Conservation (phyloP, 495 filamentous ascomycete genomes). For the Penicillium waksmanii region DNA sequence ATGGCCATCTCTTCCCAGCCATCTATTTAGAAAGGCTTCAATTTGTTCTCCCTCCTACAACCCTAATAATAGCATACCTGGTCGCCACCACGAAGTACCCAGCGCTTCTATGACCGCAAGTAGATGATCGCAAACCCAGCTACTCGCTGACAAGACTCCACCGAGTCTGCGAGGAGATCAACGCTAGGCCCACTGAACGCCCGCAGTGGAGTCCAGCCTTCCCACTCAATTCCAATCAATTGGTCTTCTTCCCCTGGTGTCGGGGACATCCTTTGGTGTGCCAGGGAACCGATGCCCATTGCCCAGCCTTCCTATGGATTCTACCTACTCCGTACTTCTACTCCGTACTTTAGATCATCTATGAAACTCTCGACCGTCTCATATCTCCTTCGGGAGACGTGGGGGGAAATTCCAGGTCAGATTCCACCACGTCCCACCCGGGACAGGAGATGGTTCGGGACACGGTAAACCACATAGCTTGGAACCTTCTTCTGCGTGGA, state of each 20-base stretch:
- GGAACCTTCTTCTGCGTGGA: neutral
- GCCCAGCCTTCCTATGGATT: constrained; percentile 13
- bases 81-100: constrained; percentile 7
- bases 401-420: constrained; percentile 25
- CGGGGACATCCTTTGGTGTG: neutral
- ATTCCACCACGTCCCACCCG: constrained; percentile 18
- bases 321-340: constrained; percentile 12
- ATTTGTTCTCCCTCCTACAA: neutral
- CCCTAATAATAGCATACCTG: neutral
- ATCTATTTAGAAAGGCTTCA: neutral
- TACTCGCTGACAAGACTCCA: constrained; percentile 11
- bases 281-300: constrained; percentile 3
- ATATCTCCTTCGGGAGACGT: constrained; percentile 26
- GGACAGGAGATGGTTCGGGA: constrained; percentile 1
- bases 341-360: constrained; percentile 13
- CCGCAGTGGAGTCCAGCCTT: constrained; percentile 7
- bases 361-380: constrained; percentile 37
- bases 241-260: neutral
- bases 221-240: constrained; percentile 11
- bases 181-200: constrained; percentile 13
- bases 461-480: constrained; percentile 6
- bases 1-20: constrained; percentile 1
- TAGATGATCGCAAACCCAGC: constrained; percentile 5
- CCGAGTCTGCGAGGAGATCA: constrained; percentile 21
- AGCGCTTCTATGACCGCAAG: constrained; percentile 1